Evolutionary conservation across 768 basidiomycete genomes (phyloP), one percentile per base, ranked within the genome.

Genomic region (Boletus pseudo-olivaceus): DNA sequence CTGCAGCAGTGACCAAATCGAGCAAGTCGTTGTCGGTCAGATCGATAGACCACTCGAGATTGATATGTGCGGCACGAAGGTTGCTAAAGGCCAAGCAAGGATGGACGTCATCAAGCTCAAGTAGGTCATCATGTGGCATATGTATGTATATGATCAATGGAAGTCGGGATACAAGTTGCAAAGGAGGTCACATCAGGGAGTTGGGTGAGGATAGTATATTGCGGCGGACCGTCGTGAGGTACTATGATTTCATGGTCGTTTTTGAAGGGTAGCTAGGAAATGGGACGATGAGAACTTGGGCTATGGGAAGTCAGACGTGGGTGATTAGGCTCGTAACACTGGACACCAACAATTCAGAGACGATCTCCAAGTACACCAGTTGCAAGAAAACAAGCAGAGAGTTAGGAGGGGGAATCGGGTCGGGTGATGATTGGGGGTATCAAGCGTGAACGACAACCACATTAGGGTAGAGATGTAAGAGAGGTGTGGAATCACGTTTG

Each of bases 11-110:
- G 11, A 46, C 48, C 47, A 62, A 29, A 27, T 20, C 10, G 33
- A 62, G 48, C 33, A 62, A 3, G 43, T 53, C 54, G 0, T 4
- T 23, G n/a, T 51, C 57, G 0, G n/a, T 34, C 8, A 63, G 35
- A 10, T 43, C 48, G 9, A 62, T 7, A 3, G 43, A n/a, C n/a
- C n/a, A n/a, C n/a, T n/a, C n/a, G n/a, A n/a, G n/a, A n/a, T n/a
- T n/a, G n/a, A 62, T 12, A 7, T 54, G 29, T 3, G 60, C 2
- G 2, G n/a, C 19, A 7, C 42, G 42, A 23, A 57, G 49, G 3
- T 42, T 39, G 9, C 3, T 3, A 4, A 56, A 56, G 2, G 45
- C 15, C 37, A 39, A 26, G 12, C 40, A 41, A 14, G 40, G 40
- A 26, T 14, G 20, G 7, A 41, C 11, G 4, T 41, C 20, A 6